phyloP scores from a whole-genome alignment of 2,329 filamentous ascomycete genomes.

The Trichophaea hybrida region DNA sequence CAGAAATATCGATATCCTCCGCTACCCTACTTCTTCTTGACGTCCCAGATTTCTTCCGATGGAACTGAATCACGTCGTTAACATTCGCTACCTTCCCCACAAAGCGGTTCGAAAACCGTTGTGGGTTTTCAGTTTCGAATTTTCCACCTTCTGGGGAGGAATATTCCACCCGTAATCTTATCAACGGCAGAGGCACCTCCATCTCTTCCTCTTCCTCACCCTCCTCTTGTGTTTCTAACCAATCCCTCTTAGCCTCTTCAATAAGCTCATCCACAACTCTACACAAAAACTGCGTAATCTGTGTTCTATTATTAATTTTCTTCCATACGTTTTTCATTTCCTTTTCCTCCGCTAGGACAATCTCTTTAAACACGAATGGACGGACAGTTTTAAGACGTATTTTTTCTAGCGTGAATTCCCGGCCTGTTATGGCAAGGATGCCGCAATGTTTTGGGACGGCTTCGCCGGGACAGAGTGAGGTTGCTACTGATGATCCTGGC shows the following conservation, averaged over 20 bases:
- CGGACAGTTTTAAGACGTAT: constrained; percentile 76
- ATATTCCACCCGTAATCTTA: constrained; percentile 83
- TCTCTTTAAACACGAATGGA: constrained; percentile 76
- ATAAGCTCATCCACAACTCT: constrained; percentile 75
- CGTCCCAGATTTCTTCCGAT: constrained; percentile 63
- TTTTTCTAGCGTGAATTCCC: constrained; percentile 63
- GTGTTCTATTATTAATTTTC: constrained; percentile 66
- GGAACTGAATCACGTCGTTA: constrained; percentile 85
- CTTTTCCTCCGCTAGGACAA: constrained; percentile 60
- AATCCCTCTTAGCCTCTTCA: constrained; percentile 64
- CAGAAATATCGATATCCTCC: constrained; percentile 40
- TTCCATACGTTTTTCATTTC: constrained; percentile 64
- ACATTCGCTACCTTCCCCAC: constrained; percentile 81
- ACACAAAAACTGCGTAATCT: constrained; percentile 64
- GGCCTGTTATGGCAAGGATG: constrained; percentile 69
- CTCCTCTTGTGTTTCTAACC: constrained; percentile 61
- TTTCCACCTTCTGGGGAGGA: constrained; percentile 68
- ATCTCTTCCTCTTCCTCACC: constrained; percentile 42
- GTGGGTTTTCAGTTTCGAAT: constrained; percentile 87
- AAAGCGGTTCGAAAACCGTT: constrained; percentile 89
- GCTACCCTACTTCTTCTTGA: constrained; percentile 33
- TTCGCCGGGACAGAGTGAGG: constrained; percentile 78
- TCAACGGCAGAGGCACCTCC: constrained; percentile 61
- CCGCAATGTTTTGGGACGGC: constrained; percentile 83
- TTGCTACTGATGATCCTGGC: constrained; percentile 89